A percentile compares a stretch with the other conserved stretches of the same genome.
phyloP scores from a whole-genome alignment of 148 eudicot species.

The Rhododendron ferrugineum region DNA sequence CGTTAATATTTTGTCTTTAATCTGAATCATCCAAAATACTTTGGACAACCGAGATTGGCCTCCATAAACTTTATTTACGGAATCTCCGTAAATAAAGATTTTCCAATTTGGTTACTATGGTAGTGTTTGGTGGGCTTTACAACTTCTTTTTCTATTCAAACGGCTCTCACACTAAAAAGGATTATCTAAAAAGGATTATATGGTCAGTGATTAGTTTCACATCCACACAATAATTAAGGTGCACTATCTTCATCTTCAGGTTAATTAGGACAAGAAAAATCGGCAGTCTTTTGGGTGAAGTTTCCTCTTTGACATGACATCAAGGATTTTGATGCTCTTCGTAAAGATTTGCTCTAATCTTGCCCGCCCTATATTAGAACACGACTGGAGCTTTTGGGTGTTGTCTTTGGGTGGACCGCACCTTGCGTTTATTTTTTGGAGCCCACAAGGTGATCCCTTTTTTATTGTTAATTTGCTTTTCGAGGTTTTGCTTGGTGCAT shows the following conservation, averaged over 20 bases:
- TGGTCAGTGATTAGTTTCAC: background rate
- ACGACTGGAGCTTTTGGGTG: no score
- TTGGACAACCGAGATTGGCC: no score
- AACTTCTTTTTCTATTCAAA: background rate
- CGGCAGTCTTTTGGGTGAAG: background rate
- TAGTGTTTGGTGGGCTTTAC: background rate
- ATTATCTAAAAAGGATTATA: background rate
- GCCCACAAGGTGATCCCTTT: background rate
- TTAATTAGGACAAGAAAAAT: background rate
- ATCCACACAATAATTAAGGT: background rate
- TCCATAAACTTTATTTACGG: no score
- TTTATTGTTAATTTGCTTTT: background rate
- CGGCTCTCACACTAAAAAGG: background rate
- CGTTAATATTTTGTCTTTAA: no score
- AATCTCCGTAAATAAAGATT: no score
- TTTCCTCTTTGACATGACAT: background rate
- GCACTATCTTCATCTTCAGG: background rate
- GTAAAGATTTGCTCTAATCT: no score
- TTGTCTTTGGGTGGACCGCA: no score
- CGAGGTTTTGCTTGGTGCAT: background rate
- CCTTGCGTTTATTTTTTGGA: background rate
- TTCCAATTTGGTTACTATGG: no score
- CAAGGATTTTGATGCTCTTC: background rate
- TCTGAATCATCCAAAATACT: no score
- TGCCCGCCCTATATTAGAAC: no score